phyloP scores from a whole-genome alignment of 2,329 filamentous ascomycete genomes.

The Chaetomiaceae sp. region DNA sequence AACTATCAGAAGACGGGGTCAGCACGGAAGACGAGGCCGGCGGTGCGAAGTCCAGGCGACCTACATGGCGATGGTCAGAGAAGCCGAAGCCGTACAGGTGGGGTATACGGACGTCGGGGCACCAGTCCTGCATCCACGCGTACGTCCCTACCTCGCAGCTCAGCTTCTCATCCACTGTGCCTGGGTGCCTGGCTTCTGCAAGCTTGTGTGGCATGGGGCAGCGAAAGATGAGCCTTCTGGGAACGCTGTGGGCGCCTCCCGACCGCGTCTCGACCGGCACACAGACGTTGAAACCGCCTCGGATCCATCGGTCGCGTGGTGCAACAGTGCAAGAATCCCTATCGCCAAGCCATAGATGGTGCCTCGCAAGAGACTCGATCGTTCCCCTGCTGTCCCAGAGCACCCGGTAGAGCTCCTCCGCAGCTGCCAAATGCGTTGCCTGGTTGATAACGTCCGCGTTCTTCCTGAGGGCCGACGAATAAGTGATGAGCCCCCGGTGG shows the following conservation, averaged over 20 bases:
- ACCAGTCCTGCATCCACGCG: slow-evolving; percentile 6
- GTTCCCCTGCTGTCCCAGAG: slow-evolving; percentile 10
- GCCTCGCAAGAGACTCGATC: slow-evolving; percentile 13
- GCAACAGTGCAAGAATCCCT: slow-evolving; percentile 8
- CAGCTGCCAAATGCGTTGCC: slow-evolving; percentile 5
- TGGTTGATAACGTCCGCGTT: slow-evolving; percentile 11
- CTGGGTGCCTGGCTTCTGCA: slow-evolving; percentile 35
- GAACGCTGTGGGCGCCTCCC: neutral
- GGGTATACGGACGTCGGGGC: neutral
- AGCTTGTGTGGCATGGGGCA: slow-evolving; percentile 35
- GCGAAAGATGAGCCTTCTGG: slow-evolving; percentile 24
- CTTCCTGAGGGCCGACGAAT: slow-evolving; percentile 9
- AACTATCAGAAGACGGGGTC: slow-evolving; percentile 6
- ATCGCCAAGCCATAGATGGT: slow-evolving; percentile 28
- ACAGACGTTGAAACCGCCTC: slow-evolving; percentile 36
- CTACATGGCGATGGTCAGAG: neutral
- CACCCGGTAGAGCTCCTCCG: slow-evolving; percentile 5
- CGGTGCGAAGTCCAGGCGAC: neutral
- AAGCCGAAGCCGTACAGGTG: slow-evolving; percentile 10
- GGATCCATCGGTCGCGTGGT: slow-evolving; percentile 28
- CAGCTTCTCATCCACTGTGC: slow-evolving; percentile 42
- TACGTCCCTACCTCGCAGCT: slow-evolving; percentile 7
- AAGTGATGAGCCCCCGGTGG: slow-evolving; percentile 13
- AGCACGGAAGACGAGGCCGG: neutral
- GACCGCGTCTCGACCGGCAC: slow-evolving; percentile 27